These are phyloP conservation scores for Venturia pyrina DNA, from an alignment of 2,329 filamentous ascomycete genomes.

Conservation along the genomic window DNA sequence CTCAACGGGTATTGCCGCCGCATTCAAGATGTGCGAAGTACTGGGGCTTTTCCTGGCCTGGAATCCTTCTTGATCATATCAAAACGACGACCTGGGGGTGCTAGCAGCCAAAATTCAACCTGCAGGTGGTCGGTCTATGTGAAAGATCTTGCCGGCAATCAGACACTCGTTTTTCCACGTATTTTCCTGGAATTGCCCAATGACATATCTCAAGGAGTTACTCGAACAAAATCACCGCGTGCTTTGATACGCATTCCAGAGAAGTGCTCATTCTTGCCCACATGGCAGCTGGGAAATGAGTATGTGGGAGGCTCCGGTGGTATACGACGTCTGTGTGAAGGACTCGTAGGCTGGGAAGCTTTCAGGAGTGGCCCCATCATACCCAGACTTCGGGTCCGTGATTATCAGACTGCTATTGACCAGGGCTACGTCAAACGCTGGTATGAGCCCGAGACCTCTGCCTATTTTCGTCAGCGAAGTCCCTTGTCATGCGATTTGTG, in stretches of 20 bases:
- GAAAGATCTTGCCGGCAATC: neutral
- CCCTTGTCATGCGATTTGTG: neutral
- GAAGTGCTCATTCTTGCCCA: constrained; percentile 3
- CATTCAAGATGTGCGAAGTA: neutral
- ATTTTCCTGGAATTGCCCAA: constrained; percentile 1
- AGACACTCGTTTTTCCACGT: constrained; percentile 5
- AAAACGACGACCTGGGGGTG: neutral
- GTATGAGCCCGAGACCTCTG: neutral
- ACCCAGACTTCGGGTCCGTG: neutral
- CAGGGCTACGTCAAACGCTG: neutral
- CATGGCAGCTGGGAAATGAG: neutral
- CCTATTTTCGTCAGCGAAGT: neutral
- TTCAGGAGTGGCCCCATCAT: neutral
- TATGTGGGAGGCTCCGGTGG: neutral
- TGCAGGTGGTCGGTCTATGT: constrained; percentile 7
- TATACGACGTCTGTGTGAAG: constrained; percentile 3
- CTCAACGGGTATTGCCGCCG: neutral
- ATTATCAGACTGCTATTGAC: neutral
- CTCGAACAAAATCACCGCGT: neutral
- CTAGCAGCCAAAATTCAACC: neutral
- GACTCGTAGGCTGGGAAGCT: constrained; percentile 2
- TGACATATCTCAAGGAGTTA: neutral
- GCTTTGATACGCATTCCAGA: constrained; percentile 1
- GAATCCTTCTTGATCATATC: neutral
- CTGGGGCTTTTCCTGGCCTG: neutral